Evolutionary conservation across 352 stramenopile species (phyloP).

Genomic region (Pythium graminicola): DNA sequence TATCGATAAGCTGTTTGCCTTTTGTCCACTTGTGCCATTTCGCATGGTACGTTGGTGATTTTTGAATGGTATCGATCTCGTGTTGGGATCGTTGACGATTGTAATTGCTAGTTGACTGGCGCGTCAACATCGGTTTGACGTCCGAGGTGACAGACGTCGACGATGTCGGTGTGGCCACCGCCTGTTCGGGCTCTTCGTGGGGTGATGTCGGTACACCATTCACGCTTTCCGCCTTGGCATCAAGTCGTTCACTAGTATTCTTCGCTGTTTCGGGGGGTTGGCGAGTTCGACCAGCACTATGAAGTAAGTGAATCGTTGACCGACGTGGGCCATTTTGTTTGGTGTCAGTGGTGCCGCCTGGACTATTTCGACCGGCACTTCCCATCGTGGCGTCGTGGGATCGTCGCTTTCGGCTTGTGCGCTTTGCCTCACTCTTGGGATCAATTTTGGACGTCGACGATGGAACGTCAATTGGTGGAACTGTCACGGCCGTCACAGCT

Average conservation of each 20-base stretch:
- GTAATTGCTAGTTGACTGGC: not conserved
- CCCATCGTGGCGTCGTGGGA: conserved; percentile 10
- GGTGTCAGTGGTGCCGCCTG: no score
- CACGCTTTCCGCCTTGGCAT: not conserved
- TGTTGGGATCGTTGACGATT: conserved; percentile 7
- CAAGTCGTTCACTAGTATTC: not conserved
- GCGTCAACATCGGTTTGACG: not conserved
- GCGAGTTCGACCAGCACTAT: not conserved
- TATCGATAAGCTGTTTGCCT: conserved; percentile 48
- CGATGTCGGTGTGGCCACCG: not conserved
- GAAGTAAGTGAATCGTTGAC: conserved; percentile 10
- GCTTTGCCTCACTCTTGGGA: not conserved
- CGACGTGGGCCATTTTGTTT: not conserved
- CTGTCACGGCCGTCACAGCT: conserved; percentile 3
- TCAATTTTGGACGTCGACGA: not conserved
- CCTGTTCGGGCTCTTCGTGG: not conserved
- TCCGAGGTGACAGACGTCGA: not conserved
- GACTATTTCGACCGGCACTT: not conserved
- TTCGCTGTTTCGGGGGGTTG: not conserved
- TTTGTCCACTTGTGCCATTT: conserved; percentile 54
- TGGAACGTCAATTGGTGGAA: not conserved
- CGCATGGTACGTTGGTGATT: conserved; percentile 40
- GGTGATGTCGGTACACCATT: not conserved
- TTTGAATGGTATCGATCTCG: conserved; percentile 2
- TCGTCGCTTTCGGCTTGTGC: conserved; percentile 7